Evolutionary conservation across 306 rosid genomes (phyloP).

Genomic region (Luffa acutangula): DNA sequence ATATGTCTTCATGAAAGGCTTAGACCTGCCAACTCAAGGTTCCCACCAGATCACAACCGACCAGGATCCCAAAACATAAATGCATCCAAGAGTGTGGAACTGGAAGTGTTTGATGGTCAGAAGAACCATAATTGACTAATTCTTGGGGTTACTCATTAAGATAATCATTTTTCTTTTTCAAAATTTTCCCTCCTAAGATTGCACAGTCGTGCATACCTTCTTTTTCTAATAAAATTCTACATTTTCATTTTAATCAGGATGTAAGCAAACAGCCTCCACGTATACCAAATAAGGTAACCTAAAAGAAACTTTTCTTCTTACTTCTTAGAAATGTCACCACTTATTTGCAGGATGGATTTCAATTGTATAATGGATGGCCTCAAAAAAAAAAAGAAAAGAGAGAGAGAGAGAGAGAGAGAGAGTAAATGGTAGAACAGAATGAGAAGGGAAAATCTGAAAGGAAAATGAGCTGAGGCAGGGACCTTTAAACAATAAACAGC

Average conservation of each 20-base stretch:
- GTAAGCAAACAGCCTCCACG: background rate
- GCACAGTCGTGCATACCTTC: background rate
- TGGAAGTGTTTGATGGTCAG: background rate
- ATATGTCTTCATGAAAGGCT: background rate
- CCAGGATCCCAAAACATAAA: background rate
- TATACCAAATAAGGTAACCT: background rate
- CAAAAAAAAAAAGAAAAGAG: background rate
- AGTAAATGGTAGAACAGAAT: slow-evolving; percentile 4
- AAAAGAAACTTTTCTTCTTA: background rate
- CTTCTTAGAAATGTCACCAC: background rate
- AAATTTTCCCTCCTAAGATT: background rate
- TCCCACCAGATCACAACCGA: background rate
- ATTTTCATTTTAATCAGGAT: background rate
- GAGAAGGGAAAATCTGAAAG: slow-evolving; percentile 17
- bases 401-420: no score
- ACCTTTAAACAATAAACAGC: slow-evolving; percentile 98
- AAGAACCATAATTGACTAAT: background rate
- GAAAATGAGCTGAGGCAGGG: slow-evolving; percentile 15
- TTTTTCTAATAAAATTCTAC: background rate
- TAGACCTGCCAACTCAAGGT: background rate
- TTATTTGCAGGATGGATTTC: background rate
- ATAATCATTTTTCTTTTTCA: background rate
- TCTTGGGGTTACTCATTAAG: background rate
- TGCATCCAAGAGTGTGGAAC: background rate
- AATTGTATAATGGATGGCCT: background rate